Percentiles rank a stretch among this genome's conserved stretches.
These are phyloP conservation scores for Fusarium verrucosum DNA, from an alignment of 2,329 filamentous ascomycete species.

Conservation along the genomic window DNA sequence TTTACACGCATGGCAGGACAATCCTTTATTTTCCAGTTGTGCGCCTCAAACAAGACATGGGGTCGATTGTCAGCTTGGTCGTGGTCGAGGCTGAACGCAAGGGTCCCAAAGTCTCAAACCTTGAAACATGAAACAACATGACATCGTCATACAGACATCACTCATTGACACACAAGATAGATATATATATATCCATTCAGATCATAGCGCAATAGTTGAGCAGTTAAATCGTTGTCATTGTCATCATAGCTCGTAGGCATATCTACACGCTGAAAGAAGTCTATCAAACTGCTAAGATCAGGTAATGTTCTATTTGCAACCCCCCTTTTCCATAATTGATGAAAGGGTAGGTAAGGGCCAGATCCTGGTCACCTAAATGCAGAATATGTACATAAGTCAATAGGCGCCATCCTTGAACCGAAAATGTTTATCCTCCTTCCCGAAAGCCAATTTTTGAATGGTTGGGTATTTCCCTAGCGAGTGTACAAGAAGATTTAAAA, in stretches of 20 bases:
- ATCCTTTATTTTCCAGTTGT: conserved; percentile 2
- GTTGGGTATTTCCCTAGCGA: conserved; percentile 49
- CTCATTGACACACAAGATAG: not conserved
- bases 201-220: not conserved
- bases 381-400: conserved; percentile 48
- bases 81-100: not conserved
- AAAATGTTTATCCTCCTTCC: conserved; percentile 35
- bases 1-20: not conserved
- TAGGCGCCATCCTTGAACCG: conserved; percentile 39
- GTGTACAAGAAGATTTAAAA: conserved; percentile 52
- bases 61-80: not conserved
- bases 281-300: conserved; percentile 31
- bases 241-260: conserved; percentile 42
- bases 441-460: conserved; percentile 40
- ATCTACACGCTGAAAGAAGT: conserved; percentile 26
- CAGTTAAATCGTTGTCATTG: conserved; percentile 34
- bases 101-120: not conserved
- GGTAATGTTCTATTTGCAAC: conserved; percentile 35
- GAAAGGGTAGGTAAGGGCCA: conserved; percentile 19
- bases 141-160: not conserved
- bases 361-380: conserved; percentile 31
- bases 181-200: not conserved
- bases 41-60: conserved; percentile 2
- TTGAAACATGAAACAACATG: not conserved
- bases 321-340: conserved; percentile 8